These are phyloP conservation scores for Paragyromitra xinjiangensis DNA, from an alignment of 495 filamentous ascomycete genomes.

Conservation along the genomic window DNA sequence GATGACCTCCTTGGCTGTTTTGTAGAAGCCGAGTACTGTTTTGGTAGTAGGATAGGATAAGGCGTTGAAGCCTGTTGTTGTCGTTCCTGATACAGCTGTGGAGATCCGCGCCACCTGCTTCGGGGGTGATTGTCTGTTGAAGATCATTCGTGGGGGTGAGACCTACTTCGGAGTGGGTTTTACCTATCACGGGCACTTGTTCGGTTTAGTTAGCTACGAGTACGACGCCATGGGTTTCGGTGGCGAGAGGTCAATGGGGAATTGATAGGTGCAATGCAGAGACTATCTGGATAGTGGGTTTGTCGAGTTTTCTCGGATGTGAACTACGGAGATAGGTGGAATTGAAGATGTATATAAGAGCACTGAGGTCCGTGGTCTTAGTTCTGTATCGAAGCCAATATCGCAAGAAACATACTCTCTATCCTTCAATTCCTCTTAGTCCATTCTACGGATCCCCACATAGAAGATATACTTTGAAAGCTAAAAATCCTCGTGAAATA, in stretches of 20 bases:
- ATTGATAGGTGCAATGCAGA: constrained; percentile 9
- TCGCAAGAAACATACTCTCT: background rate
- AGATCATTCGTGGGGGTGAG: background rate
- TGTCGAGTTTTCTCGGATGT: background rate
- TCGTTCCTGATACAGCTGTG: background rate
- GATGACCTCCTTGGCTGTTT: background rate
- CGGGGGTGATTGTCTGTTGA: background rate
- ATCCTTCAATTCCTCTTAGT: background rate
- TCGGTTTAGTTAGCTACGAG: background rate
- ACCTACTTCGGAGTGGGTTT: background rate
- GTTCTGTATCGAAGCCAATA: background rate
- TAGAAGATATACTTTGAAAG: background rate
- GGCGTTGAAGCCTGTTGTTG: background rate
- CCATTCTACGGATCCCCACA: background rate
- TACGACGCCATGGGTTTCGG: background rate
- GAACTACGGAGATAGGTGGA: background rate
- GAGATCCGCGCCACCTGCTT: background rate
- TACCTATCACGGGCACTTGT: constrained; percentile 6
- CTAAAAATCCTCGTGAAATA: background rate
- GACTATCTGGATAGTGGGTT: background rate
- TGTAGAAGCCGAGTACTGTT: background rate
- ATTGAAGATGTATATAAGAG: constrained; percentile 17
- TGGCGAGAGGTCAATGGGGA: constrained; percentile 2
- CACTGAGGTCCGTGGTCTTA: background rate
- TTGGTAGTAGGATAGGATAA: background rate